A percentile compares a stretch with the other conserved stretches of the same genome.
Conservation (phyloP, 1,284 basidiomycete genomes). For the Malassezia restricta region DNA sequence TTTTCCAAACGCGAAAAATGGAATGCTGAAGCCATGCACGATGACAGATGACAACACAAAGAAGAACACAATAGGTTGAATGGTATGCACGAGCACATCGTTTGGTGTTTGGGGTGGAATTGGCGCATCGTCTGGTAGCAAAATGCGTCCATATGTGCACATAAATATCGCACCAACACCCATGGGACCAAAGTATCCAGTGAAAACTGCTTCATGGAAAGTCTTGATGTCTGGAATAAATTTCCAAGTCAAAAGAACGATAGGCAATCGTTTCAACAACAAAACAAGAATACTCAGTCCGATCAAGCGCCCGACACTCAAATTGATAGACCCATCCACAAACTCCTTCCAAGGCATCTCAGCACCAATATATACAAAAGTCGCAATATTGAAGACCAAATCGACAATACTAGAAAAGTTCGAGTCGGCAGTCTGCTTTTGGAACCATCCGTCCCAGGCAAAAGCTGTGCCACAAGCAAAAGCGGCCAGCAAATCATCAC, state of each 20-base stretch:
- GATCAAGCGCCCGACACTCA: constrained; percentile 39
- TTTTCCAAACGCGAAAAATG: constrained; percentile 42
- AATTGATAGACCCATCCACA: constrained; percentile 22
- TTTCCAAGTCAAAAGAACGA: constrained; percentile 41
- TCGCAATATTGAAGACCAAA: constrained; percentile 51
- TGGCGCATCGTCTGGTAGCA: constrained; percentile 32
- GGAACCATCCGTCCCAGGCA: constrained; percentile 87
- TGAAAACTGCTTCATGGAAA: constrained; percentile 43
- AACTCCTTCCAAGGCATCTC: constrained; percentile 42
- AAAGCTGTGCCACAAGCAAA: constrained; percentile 93
- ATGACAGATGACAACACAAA: constrained; percentile 42
- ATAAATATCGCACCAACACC: constrained; percentile 45
- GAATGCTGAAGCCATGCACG: constrained; percentile 44
- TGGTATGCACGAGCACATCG: constrained; percentile 37
- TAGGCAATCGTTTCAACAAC: constrained; percentile 39
- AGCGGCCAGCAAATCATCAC: constrained; percentile 52
- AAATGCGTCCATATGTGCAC: constrained; percentile 32
- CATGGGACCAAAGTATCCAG: constrained; percentile 45
- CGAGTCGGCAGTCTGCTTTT: constrained; percentile 70
- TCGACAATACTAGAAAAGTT: constrained; percentile 95
- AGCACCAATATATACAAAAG: constrained; percentile 46
- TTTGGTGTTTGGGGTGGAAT: constrained; percentile 35
- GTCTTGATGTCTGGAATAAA: constrained; percentile 46
- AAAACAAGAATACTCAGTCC: constrained; percentile 36
- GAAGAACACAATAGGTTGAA: constrained; percentile 45